Evolutionary conservation across 116 monocot genomes (phyloP).

Genomic region (Thalassia testudinum): DNA sequence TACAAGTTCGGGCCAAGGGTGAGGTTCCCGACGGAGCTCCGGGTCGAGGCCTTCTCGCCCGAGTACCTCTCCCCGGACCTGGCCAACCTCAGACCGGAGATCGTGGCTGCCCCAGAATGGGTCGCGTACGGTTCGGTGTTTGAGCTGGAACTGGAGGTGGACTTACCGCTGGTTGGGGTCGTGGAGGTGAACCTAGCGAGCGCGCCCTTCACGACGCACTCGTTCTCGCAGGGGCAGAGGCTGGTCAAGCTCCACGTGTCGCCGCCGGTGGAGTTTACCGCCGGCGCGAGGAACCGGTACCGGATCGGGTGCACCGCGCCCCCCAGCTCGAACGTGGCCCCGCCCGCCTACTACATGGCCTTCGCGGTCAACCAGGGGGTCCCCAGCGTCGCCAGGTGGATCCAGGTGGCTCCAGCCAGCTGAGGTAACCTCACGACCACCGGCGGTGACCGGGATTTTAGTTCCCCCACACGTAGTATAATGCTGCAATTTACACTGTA

Average conservation of each 20-base stretch:
- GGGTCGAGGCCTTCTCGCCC: constrained; percentile 60
- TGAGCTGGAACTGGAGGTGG: constrained; percentile 29
- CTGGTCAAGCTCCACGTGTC: constrained; percentile 37
- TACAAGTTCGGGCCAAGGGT: constrained; percentile 30
- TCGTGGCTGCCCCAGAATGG: constrained; percentile 20
- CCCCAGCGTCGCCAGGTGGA: constrained; percentile 54
- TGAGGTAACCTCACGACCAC: no score
- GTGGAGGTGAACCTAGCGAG: constrained; percentile 47
- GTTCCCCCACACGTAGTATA: no score
- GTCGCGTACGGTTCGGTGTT: constrained; percentile 39
- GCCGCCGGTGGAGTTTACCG: constrained; percentile 7
- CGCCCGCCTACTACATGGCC: constrained; percentile 75
- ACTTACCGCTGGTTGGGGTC: constrained; percentile 30
- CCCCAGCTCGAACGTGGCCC: constrained; percentile 44
- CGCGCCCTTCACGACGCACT: constrained; percentile 69
- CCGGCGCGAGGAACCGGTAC: constrained; percentile 8
- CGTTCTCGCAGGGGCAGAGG: constrained; percentile 68
- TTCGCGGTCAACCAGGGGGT: constrained; percentile 55
- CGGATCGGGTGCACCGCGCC: constrained; percentile 35
- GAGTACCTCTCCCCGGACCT: constrained; percentile 40
- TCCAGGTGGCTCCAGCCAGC: constrained; percentile 12
- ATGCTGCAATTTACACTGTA: no score
- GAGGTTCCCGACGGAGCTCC: constrained; percentile 55
- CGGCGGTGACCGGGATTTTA: no score
- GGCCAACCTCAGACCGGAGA: constrained; percentile 22